These are phyloP conservation scores for Aureobasidium mangrovei DNA, from an alignment of 2,329 filamentous ascomycete species.

Conservation along the genomic window DNA sequence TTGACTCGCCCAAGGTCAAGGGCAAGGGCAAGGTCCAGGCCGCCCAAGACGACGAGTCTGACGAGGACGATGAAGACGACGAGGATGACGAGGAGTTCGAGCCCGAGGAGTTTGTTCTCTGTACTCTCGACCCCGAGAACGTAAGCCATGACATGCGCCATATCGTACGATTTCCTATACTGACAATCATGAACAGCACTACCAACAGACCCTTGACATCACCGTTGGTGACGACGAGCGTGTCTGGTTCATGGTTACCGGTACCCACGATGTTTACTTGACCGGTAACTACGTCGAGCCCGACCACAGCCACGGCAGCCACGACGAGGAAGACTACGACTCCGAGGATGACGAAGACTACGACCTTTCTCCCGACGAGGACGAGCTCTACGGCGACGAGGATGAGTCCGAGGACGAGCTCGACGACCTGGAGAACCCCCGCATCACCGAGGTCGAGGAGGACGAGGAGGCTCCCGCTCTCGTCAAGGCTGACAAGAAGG, in stretches of 20 bases:
- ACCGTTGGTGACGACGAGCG: conserved; percentile 81
- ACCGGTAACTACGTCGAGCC: conserved; percentile 92
- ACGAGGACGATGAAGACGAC: conserved; percentile 47
- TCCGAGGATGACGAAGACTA: conserved; percentile 55
- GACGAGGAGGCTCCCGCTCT: conserved; percentile 59
- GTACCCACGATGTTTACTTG: conserved; percentile 82
- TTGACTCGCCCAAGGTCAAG: conserved; percentile 59
- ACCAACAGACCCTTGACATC: conserved; percentile 91
- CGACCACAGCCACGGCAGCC: conserved; percentile 51
- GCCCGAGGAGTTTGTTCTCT: conserved; percentile 85
- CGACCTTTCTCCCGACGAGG: conserved; percentile 70
- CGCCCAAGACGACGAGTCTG: conserved; percentile 41
- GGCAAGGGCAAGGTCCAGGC: conserved; percentile 55
- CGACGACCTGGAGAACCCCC: conserved; percentile 62
- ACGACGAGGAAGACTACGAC: conserved; percentile 53
- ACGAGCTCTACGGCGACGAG: conserved; percentile 53
- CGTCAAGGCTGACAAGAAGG: conserved; percentile 31
- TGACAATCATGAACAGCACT: conserved; percentile 55
- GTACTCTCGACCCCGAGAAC: conserved; percentile 87
- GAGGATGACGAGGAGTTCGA: conserved; percentile 56
- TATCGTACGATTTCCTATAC: conserved; percentile 6
- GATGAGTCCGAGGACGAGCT: conserved; percentile 46
- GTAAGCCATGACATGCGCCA: conserved; percentile 47
- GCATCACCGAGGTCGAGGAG: conserved; percentile 72
- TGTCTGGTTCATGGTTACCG: conserved; percentile 84